These are phyloP conservation scores for Calocera viscosa DNA, from an alignment of 768 basidiomycete genomes.

Conservation along the genomic window DNA sequence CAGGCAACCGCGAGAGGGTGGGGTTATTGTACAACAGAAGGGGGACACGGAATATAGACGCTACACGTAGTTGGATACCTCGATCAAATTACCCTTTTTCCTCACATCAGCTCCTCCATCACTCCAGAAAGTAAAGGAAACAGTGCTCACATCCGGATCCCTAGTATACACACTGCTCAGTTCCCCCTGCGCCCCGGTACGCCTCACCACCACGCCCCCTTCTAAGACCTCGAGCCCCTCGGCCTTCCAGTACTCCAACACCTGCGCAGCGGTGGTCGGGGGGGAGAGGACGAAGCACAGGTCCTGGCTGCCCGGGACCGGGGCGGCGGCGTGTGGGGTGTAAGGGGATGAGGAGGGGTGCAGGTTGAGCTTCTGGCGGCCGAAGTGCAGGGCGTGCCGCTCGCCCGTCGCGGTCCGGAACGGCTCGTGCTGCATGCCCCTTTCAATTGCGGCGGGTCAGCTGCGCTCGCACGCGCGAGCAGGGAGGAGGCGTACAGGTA, in stretches of 20 bases:
- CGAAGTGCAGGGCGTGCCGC: background rate
- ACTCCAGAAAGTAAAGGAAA: background rate
- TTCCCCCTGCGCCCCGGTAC: background rate
- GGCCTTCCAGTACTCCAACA: background rate
- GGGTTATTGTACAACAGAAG: background rate
- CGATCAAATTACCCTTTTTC: background rate
- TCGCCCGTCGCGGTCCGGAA: background rate
- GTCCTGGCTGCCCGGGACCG: background rate
- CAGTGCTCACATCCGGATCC: background rate
- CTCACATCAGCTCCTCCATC: background rate
- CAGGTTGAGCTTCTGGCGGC: conserved; percentile 2
- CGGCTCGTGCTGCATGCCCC: background rate
- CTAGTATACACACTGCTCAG: background rate
- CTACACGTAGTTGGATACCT: conserved; percentile 4
- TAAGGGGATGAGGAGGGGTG: background rate
- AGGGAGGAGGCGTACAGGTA: background rate
- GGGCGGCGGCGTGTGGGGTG: background rate
- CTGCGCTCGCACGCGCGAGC: background rate
- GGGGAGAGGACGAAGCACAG: conserved; percentile 6
- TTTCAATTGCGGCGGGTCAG: background rate
- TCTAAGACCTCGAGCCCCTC: background rate
- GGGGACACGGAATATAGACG: background rate
- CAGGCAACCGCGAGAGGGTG: no score
- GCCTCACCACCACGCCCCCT: background rate
- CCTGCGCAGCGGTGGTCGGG: background rate